These are phyloP conservation scores for Kluyveromyces siamensis DNA, from an alignment of 805 yeast genomes.

Conservation along the genomic window DNA sequence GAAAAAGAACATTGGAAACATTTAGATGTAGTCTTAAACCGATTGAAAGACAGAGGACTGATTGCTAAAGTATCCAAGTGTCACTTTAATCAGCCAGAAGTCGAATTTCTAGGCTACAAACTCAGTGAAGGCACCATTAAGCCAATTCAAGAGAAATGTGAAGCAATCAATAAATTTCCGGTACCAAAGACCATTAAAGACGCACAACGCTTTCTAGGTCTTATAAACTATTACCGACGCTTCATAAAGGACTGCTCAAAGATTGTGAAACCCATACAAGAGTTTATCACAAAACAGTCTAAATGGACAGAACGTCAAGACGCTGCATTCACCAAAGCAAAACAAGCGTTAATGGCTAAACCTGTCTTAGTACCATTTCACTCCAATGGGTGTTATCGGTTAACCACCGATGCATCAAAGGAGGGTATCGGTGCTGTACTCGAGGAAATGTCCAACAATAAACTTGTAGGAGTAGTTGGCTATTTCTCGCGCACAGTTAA, in stretches of 20 bases:
- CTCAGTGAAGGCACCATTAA: conserved; percentile 4
- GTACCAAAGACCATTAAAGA: conserved; percentile 6
- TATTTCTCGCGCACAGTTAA: conserved; percentile 7
- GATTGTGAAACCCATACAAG: conserved; percentile 6
- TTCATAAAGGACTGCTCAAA: conserved; percentile 10
- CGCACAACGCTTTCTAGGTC: conserved; percentile 12
- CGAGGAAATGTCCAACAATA: conserved; percentile 6
- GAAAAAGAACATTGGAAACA: too few relatives aligned
- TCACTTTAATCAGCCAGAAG: conserved; percentile 3
- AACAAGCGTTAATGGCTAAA: neutral
- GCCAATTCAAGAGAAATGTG: conserved; percentile 10
- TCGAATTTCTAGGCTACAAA: conserved; percentile 9
- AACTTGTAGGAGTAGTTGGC: conserved; percentile 8
- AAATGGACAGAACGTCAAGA: conserved; percentile 1
- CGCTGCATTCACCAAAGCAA: neutral
- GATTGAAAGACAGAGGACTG: neutral
- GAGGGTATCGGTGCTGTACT: conserved; percentile 12
- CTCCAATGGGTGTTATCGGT: neutral
- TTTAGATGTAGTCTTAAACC: too few relatives aligned
- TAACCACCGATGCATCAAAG: conserved; percentile 11
- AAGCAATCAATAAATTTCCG: conserved; percentile 8
- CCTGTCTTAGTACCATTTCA: conserved; percentile 2
- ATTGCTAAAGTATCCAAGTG: conserved; percentile 12
- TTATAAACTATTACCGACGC: conserved; percentile 10
- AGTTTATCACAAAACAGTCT: conserved; percentile 4